Conservation (phyloP, 164 flowering plant genomes). For the Chloranthus sessilifolius region DNA sequence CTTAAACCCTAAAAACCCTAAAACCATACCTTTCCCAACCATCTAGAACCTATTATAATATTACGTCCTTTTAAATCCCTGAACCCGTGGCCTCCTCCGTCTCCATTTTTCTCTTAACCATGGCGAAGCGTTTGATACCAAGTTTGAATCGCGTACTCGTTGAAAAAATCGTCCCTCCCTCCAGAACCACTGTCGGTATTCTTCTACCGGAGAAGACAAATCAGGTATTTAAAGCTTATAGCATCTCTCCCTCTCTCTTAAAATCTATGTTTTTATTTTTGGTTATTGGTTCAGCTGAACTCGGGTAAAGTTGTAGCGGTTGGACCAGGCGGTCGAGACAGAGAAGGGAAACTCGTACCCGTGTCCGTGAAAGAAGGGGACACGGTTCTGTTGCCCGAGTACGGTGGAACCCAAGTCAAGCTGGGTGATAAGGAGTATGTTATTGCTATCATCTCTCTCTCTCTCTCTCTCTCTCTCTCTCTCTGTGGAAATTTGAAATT, state of each 20-base stretch:
- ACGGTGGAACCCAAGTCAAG: constrained; percentile 24
- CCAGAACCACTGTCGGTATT: constrained; percentile 61
- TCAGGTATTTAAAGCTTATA: constrained; percentile 31
- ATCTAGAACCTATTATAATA: constrained; percentile 7
- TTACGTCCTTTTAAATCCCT: background rate
- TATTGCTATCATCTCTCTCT: background rate
- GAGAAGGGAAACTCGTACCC: constrained; percentile 14
- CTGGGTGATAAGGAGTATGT: constrained; percentile 14
- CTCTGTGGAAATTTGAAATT: background rate
- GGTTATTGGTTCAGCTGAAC: constrained; percentile 10
- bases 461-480: background rate
- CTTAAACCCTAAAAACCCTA: constrained; percentile 13
- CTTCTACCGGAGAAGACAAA: constrained; percentile 58
- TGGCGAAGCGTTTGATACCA: constrained; percentile 71
- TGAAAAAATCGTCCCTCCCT: constrained; percentile 59
- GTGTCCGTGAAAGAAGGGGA: constrained; percentile 21
- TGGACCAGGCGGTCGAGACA: constrained; percentile 16
- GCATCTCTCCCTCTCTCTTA: constrained; percentile 1
- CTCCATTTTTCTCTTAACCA: constrained; percentile 4
- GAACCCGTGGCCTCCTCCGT: background rate
- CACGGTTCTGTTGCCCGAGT: constrained; percentile 17
- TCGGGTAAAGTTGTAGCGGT: constrained; percentile 24
- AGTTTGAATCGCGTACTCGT: constrained; percentile 54
- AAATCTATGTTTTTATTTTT: background rate
- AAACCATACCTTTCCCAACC: background rate